A percentile compares a stretch with the other conserved stretches of the same genome.
Evolutionary conservation across 495 filamentous ascomycete genomes (phyloP).

Genomic region (Aspergillus mulundensis): DNA sequence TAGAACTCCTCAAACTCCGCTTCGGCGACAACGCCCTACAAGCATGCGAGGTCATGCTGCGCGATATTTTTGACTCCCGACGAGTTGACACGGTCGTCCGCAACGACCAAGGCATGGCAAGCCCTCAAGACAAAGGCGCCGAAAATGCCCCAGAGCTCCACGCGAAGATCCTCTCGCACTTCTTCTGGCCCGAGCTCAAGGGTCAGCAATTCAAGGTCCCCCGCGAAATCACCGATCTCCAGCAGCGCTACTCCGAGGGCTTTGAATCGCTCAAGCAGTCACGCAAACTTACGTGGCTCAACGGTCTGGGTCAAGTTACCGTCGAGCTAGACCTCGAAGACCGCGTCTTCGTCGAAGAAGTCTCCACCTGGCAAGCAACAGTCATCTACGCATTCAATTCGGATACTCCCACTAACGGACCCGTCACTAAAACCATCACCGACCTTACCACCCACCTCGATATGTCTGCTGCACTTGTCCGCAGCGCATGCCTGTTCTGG

Average conservation of each 20-base stretch:
- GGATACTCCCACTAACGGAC: slow-evolving; percentile 26
- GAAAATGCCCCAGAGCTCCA: slow-evolving; percentile 54
- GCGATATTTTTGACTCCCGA: slow-evolving; percentile 83
- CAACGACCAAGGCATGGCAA: slow-evolving; percentile 38
- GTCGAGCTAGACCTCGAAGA: slow-evolving; percentile 83
- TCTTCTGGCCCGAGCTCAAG: slow-evolving; percentile 89
- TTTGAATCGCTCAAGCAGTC: slow-evolving; percentile 76
- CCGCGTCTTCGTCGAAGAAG: slow-evolving; percentile 67
- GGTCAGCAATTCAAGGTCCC: slow-evolving; percentile 74
- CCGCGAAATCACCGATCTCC: slow-evolving; percentile 53
- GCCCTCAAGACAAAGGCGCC: not conserved
- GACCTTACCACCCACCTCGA: slow-evolving; percentile 61
- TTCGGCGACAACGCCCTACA: slow-evolving; percentile 85
- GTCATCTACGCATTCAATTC: slow-evolving; percentile 83
- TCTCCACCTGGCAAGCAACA: slow-evolving; percentile 82
- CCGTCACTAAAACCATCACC: slow-evolving; percentile 51
- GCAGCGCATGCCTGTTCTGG: slow-evolving; percentile 83
- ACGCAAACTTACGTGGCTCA: slow-evolving; percentile 84
- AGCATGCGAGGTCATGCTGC: slow-evolving; percentile 93
- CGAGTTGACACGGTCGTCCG: slow-evolving; percentile 64
- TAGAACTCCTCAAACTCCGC: slow-evolving; percentile 82
- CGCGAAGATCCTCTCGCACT: slow-evolving; percentile 81
- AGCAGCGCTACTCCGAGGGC: slow-evolving; percentile 66
- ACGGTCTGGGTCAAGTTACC: slow-evolving; percentile 72
- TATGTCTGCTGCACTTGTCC: slow-evolving; percentile 74